phyloP scores from a whole-genome alignment of 2,329 filamentous ascomycete species.

The Trichoderma atrobrunneum region DNA sequence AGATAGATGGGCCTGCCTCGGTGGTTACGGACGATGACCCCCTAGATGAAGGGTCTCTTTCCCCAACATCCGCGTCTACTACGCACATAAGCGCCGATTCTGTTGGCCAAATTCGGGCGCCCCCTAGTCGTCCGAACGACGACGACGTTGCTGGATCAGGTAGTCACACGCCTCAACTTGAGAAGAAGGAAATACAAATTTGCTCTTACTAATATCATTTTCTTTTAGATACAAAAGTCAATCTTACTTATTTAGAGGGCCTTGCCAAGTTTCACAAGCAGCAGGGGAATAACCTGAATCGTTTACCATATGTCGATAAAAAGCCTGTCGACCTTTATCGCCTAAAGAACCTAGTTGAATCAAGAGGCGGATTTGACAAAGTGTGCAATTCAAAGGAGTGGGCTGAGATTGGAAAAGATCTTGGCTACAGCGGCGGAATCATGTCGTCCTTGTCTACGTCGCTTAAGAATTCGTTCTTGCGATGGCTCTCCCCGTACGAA shows the following conservation, averaged over 20 bases:
- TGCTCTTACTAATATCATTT: slow-evolving; percentile 34
- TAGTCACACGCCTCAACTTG: too few species aligned
- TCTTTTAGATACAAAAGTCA: slow-evolving; percentile 77
- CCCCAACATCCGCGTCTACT: slow-evolving; percentile 16
- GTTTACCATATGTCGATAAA: slow-evolving; percentile 95
- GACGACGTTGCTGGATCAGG: too few species aligned
- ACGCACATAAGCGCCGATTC: background rate
- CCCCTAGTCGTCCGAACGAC: too few species aligned
- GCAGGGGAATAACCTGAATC: slow-evolving; percentile 87
- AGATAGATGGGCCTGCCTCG: background rate
- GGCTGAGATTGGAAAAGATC: slow-evolving; percentile 94
- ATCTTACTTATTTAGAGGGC: slow-evolving; percentile 93
- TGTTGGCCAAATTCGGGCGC: too few species aligned
- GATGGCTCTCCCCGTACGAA: slow-evolving; percentile 96
- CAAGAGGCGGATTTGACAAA: slow-evolving; percentile 88
- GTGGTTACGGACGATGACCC: background rate
- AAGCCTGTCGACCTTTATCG: slow-evolving; percentile 93
- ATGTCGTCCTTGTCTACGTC: slow-evolving; percentile 99
- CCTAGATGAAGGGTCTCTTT: background rate
- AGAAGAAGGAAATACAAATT: too few species aligned
- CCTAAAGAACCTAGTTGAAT: slow-evolving; percentile 93
- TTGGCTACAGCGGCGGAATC: slow-evolving; percentile 98
- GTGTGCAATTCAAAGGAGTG: slow-evolving; percentile 98
- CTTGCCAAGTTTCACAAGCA: slow-evolving; percentile 96
- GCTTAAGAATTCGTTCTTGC: slow-evolving; percentile 95